Conservation (phyloP, 2,329 filamentous ascomycete species). For the Hypoxylon sp. region DNA sequence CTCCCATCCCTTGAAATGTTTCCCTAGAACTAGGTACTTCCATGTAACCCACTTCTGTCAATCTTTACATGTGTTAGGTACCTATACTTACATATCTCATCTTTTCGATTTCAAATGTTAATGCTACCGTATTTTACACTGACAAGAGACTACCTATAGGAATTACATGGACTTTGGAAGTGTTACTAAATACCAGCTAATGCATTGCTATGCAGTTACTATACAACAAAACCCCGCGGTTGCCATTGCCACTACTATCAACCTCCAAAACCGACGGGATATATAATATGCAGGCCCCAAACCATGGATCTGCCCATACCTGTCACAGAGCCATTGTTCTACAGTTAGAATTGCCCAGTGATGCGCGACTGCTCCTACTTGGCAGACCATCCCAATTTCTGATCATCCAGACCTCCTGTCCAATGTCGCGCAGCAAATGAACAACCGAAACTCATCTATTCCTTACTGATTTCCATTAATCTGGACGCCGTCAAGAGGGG, state of each 20-base stretch:
- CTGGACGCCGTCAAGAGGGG: conserved; percentile 59
- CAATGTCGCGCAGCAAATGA: background rate
- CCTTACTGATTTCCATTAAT: conserved; percentile 58
- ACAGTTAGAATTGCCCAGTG: background rate
- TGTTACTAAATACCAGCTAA: conserved; percentile 27
- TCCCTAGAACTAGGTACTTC: no score
- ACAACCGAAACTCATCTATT: background rate
- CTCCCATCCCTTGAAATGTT: no score
- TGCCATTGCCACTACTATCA: conserved; percentile 13
- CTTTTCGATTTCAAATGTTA: background rate
- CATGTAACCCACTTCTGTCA: no score
- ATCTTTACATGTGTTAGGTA: no score
- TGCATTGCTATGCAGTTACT: conserved; percentile 39
- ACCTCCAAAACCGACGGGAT: conserved; percentile 14
- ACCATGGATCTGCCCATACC: conserved; percentile 6
- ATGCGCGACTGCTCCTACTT: background rate
- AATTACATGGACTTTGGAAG: background rate
- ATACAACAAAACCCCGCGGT: conserved; percentile 27
- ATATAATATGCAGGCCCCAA: conserved; percentile 22
- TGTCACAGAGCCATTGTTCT: background rate
- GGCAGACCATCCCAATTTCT: background rate
- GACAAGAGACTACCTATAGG: background rate
- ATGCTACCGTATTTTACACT: background rate
- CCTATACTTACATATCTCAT: no score
- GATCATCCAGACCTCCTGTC: background rate